Conservation (phyloP, 805 yeast species). For the Suhomyces prunicola region DNA sequence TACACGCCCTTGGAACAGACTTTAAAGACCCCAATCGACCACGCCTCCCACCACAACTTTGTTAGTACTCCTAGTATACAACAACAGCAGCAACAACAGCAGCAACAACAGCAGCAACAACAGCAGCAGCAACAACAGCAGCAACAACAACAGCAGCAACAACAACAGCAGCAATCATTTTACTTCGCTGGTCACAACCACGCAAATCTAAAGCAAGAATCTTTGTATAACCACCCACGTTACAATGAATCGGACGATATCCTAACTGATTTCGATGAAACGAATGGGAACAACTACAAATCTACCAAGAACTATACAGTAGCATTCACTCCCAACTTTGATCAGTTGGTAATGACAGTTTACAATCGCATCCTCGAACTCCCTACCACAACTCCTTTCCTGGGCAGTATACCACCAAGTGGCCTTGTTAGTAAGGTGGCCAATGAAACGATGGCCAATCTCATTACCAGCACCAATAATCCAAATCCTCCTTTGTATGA, state of each 20-base stretch:
- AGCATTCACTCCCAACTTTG: conserved; percentile 34
- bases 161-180: conserved; percentile 7
- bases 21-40: conserved; percentile 37
- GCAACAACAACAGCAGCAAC: conserved; percentile 9
- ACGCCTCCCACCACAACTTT: conserved; percentile 12
- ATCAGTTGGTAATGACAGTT: conserved; percentile 32
- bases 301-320: conserved; percentile 30
- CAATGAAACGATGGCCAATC: conserved; percentile 33
- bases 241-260: conserved; percentile 43
- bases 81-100: conserved; percentile 8
- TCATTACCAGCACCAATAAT: conserved; percentile 16
- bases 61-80: neutral
- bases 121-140: conserved; percentile 7
- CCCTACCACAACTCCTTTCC: conserved; percentile 46
- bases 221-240: conserved; percentile 29
- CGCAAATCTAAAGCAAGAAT: conserved; percentile 5
- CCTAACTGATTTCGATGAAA: conserved; percentile 39
- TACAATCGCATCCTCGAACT: conserved; percentile 35
- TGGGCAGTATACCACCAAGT: conserved; percentile 42
- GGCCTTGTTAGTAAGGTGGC: conserved; percentile 45
- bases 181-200: conserved; percentile 9
- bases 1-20: conserved; percentile 46
- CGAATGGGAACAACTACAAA: conserved; percentile 11
- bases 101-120: conserved; percentile 8
- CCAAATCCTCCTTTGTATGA: conserved; percentile 26